Base-by-base conservation (phyloP, 2,329 filamentous ascomycete species). In the Phoma sp. region DNA sequence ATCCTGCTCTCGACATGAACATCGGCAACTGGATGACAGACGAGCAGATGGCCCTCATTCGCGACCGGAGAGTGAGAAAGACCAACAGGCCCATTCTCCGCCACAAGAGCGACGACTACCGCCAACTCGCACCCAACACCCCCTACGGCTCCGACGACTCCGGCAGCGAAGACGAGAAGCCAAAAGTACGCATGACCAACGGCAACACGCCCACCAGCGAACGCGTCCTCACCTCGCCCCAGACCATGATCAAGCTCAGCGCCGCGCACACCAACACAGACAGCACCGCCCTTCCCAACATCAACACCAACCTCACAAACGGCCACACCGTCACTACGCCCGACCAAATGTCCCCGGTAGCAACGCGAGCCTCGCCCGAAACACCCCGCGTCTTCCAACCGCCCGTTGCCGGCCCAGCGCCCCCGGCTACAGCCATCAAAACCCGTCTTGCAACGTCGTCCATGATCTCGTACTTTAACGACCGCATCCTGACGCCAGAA, bases 1-100 rank as follows among this genome's bases (percentile, higher is more conserved):
- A 99, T 68, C 95, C 95, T 0, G 88, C 89, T 0, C 79, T 99
- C 55, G 95, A 98, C 69, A 92, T 98, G 90, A 97, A 96, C 69
- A 98, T 98, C 62, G 92, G 92, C 33, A 97, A 93, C 74, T 99
- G 95, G 95, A 98, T 99, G 93, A 93, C 91, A 0, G 94, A 98
- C 67, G 94, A 98, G 74, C 93, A 99, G 73, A 96, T 98, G 91
- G 87, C 91, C 0, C 79, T 99, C 57, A 96, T 99, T 60, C 88
- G 92, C 62, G 93, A 96, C 60, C 87, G 92, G 10, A 85, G 87
- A 54, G 87, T 88, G 71, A 85, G 92, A 22, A 88, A 88, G 64
- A 92, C 88, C 1, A 96, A 97, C 69, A 84, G 84, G 53, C 84
- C 86, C 24, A 89, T 98, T 51, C 80, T 97, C 10, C 84, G 88